Conservation (phyloP, 2,329 filamentous ascomycete genomes). For the Diaporthe velutina region DNA sequence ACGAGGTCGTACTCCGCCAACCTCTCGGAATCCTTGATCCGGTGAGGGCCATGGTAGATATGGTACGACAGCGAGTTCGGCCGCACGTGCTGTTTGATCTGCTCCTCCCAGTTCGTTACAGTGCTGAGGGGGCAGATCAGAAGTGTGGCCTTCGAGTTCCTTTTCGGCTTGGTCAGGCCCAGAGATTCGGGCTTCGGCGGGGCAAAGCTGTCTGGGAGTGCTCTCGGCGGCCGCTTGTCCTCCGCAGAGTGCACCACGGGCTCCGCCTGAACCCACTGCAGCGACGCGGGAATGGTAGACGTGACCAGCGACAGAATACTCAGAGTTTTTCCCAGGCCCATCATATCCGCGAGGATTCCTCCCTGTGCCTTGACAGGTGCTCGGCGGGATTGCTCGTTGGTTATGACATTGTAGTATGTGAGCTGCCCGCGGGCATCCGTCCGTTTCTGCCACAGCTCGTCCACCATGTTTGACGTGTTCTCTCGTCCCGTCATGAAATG, state of each 20-base stretch:
- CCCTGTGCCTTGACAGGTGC: conserved; percentile 77
- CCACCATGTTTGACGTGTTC: conserved; percentile 69
- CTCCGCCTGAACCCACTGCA: conserved; percentile 68
- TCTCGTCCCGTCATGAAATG: conserved; percentile 89
- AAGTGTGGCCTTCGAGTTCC: conserved; percentile 84
- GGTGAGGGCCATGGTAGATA: conserved; percentile 86
- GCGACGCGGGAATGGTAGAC: conserved; percentile 72
- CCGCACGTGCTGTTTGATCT: conserved; percentile 85
- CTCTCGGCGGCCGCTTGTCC: conserved; percentile 52
- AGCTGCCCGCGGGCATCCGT: conserved; percentile 64
- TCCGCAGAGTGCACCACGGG: conserved; percentile 61
- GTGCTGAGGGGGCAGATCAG: conserved; percentile 92
- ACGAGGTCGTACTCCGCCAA: conserved; percentile 85
- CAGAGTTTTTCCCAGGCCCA: conserved; percentile 89
- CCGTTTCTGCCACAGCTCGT: conserved; percentile 82
- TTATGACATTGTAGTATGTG: conserved; percentile 87
- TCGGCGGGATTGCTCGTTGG: conserved; percentile 71
- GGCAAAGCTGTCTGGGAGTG: conserved; percentile 50
- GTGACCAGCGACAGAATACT: conserved; percentile 86
- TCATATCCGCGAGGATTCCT: conserved; percentile 86
- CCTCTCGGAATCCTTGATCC: conserved; percentile 76
- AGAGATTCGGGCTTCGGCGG: conserved; percentile 58
- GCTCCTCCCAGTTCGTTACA: conserved; percentile 93
- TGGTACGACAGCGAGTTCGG: conserved; percentile 77
- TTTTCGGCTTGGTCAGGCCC: conserved; percentile 64